A percentile compares a stretch with the other conserved stretches of the same genome.
These are phyloP conservation scores for Pseudogymnoascus sp. DNA, from an alignment of 2,329 filamentous ascomycete species.

Conservation along the genomic window DNA sequence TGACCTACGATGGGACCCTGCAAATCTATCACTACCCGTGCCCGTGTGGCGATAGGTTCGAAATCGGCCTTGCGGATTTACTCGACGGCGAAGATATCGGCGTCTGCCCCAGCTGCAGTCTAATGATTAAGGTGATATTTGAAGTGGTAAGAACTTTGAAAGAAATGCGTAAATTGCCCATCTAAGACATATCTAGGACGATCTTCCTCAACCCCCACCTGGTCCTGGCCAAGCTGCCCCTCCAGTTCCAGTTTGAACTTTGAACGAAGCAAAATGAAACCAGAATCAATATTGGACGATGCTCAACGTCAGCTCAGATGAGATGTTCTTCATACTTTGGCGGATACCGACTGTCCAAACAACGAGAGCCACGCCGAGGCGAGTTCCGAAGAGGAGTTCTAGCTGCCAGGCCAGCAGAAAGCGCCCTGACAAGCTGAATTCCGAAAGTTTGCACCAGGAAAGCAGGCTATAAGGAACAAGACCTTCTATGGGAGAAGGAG, in stretches of 20 bases:
- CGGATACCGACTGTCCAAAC: no score
- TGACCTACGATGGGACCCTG: constrained; percentile 76
- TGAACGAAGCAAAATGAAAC: neutral
- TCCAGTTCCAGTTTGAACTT: neutral
- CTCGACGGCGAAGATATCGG: constrained; percentile 87
- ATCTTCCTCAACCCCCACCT: constrained; percentile 39
- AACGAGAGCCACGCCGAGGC: neutral
- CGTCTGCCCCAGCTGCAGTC: constrained; percentile 93
- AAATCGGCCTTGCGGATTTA: constrained; percentile 78
- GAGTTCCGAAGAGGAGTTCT: neutral
- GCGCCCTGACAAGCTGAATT: neutral
- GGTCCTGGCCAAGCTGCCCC: constrained; percentile 26
- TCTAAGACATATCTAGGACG: constrained; percentile 33
- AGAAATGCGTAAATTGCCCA: neutral
- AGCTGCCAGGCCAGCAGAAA: neutral
- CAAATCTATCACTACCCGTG: constrained; percentile 96
- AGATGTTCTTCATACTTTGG: neutral
- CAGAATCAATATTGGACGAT: neutral
- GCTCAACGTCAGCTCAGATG: neutral
- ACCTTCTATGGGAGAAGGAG: neutral
- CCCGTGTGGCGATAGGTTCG: constrained; percentile 93
- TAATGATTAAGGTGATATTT: constrained; percentile 95
- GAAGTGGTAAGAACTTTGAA: constrained; percentile 55
- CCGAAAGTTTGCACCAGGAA: neutral
- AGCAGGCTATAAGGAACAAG: neutral